phyloP scores from a whole-genome alignment of 169 alveolate genomes.

The Eimeria sp. region DNA sequence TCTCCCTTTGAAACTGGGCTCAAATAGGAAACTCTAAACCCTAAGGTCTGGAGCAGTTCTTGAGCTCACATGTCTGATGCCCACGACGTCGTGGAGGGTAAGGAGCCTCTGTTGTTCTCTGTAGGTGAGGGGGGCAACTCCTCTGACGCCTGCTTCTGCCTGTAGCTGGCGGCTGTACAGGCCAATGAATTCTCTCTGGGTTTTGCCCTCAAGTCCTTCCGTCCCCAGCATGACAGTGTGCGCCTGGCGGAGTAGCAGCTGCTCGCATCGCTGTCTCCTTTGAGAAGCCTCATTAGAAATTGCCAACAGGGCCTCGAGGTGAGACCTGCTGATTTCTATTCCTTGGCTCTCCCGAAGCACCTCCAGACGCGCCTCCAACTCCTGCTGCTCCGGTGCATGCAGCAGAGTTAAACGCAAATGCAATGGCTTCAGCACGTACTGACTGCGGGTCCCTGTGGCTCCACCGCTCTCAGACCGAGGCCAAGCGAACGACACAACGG shows the following conservation, averaged over 20 bases:
- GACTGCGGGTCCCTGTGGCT: not conserved
- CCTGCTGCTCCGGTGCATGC: constrained; percentile 86
- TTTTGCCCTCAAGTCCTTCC: constrained; percentile 89
- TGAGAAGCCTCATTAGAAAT: constrained; percentile 88
- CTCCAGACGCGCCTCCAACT: constrained; percentile 87
- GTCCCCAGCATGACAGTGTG: constrained; percentile 88
- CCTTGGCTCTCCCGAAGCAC: constrained; percentile 88
- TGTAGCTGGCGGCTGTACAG: constrained; percentile 87
- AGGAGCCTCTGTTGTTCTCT: constrained; percentile 86
- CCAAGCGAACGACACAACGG: not conserved
- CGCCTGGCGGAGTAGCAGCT: constrained; percentile 88
- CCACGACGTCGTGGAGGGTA: constrained; percentile 90
- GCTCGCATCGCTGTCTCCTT: constrained; percentile 87
- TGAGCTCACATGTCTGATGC: constrained; percentile 87
- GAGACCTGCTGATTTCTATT: constrained; percentile 88
- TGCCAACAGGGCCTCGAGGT: constrained; percentile 87
- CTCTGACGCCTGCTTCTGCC: constrained; percentile 41
- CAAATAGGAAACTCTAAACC: not conserved
- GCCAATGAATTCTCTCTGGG: constrained; percentile 89
- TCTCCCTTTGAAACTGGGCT: not conserved
- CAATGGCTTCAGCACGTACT: constrained; percentile 86
- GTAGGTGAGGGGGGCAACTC: constrained; percentile 48
- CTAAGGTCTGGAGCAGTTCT: not conserved
- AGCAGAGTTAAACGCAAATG: constrained; percentile 82
- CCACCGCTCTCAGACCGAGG: not conserved